Evolutionary conservation across 2,329 filamentous ascomycete species (phyloP), one percentile per base, ranked within the genome.

Genomic region (Neonectria sp.): DNA sequence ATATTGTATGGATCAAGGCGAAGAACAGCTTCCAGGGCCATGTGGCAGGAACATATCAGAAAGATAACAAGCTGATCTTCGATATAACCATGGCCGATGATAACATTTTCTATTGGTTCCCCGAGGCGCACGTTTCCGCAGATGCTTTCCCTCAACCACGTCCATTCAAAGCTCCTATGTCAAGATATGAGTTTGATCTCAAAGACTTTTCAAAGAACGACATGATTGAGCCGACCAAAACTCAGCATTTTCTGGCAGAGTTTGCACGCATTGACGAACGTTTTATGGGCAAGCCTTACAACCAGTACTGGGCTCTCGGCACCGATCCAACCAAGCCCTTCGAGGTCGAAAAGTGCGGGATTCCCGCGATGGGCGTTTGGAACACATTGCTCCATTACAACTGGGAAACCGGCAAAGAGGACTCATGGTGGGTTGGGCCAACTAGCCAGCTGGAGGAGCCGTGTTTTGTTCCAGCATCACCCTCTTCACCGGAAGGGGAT

Each of bases 51-150:
- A 46, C 59, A 1, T 70, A 70, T 24, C 63, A 70, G 17, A n/a
- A 67, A 7, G 60, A 70, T 1, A 56, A 60, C 0, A 48, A 67
- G 8, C 51, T 70, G 0, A 45, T 70, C 0, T 69, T 66, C 0
- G 68, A 70, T 6, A 31, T 70, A 0, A 60, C 63, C 1, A 48
- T 70, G 0, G 68, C 68, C 8, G 55, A 69, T 0, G 64, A 56
- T 2, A 70, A 69, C 1, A 55, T 70, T 1, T 70, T 70, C 25
- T 69, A 57, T 11, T 69, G 58, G 33, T 68, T 59, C 7, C 67
- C 67, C 0, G 51, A 52, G 3, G 52, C 3, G n/a, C n/a, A 46
- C 5, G 43, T 8, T 7, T 24, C n/a, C n/a, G 6, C n/a, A 24
- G 43, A 21, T 21, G 17, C 13, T 6, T n/a, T 45, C 40, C 15